Evolutionary conservation across 2,329 filamentous ascomycete species (phyloP), one percentile per base, ranked within the genome.

Genomic region (Didymella segeticola): DNA sequence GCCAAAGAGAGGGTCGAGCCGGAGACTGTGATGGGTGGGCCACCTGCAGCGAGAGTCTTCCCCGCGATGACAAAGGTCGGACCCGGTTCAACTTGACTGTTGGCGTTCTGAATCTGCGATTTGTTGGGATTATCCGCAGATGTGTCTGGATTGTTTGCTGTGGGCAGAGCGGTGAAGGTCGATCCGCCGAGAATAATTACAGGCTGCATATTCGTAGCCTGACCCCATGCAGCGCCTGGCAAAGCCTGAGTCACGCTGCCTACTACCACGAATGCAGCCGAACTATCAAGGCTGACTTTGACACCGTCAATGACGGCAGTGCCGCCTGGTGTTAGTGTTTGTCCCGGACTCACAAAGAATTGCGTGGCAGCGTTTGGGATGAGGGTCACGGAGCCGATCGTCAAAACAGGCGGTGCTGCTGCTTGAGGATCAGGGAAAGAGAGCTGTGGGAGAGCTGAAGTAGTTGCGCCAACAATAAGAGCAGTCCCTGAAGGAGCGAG

Each of bases 291-390:
- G 38, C 73, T 77, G 42, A 80, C 62, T 2, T 74, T 67, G 11
- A 73, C 77, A 1, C 75, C 76, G 43, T 67, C 67, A 1, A 78
- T 48, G 1, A 72, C 70, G 1, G 68, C 77, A 10, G 70, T 68
- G 1, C 77, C 78, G 12, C 79, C 75, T 15, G 73, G 67, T 3
- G 68, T 72, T 7, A 77, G 59, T 1, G 67, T 75, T 36, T 74
- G 67, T 7, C 75, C 76, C 2, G 75, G 69, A 1, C 56, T 72
- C 5, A 81, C 58, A 41, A 73, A 74, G 65, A 77, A 80, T 33
- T 80, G 77, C 1, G 77, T 79, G 3, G 77, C 77, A 27, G 77
- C 77, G 58, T 80, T 79, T 1, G 75, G 75, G 1, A 77, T 78
- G 25, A 77, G 69, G 1, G 69, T 74, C 2, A 69, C 63, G 0